phyloP scores from a whole-genome alignment of 2,329 filamentous ascomycete genomes.

The Saccharata proteae region DNA sequence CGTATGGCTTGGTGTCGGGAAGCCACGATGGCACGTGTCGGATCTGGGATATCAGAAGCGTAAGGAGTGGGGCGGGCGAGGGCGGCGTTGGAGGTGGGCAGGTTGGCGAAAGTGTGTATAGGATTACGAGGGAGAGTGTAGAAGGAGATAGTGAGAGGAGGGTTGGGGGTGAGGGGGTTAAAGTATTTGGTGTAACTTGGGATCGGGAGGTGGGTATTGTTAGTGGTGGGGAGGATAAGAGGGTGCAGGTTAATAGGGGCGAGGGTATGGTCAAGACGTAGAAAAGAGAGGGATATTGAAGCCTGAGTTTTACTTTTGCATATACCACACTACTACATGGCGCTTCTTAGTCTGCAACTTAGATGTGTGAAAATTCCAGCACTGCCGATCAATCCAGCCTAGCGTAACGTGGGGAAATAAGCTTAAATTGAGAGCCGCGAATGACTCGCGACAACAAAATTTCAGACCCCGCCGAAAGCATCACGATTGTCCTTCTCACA shows the following conservation, averaged over 20 bases:
- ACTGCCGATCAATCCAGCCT: neutral
- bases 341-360: too few species aligned
- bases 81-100: slow-evolving; percentile 39
- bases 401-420: slow-evolving; percentile 8
- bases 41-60: slow-evolving; percentile 82
- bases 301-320: too few species aligned
- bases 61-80: slow-evolving; percentile 45
- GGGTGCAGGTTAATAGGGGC: slow-evolving; percentile 71
- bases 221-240: slow-evolving; percentile 85
- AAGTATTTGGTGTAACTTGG: slow-evolving; percentile 85
- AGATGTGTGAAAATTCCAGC: too few species aligned
- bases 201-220: slow-evolving; percentile 78
- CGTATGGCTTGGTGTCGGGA: slow-evolving; percentile 77
- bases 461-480: slow-evolving; percentile 1
- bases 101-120: slow-evolving; percentile 62
- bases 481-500: neutral
- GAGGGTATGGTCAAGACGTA: slow-evolving; percentile 1
- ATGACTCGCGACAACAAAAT: slow-evolving; percentile 9
- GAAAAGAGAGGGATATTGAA: too few species aligned
- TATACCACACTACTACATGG: too few species aligned
- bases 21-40: slow-evolving; percentile 85
- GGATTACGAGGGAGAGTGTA: slow-evolving; percentile 62
- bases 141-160: slow-evolving; percentile 42
- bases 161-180: slow-evolving; percentile 68
- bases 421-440: slow-evolving; percentile 6